phyloP scores from a whole-genome alignment of 176 grass and related monocot genomes.

The Oryza meyeriana region DNA sequence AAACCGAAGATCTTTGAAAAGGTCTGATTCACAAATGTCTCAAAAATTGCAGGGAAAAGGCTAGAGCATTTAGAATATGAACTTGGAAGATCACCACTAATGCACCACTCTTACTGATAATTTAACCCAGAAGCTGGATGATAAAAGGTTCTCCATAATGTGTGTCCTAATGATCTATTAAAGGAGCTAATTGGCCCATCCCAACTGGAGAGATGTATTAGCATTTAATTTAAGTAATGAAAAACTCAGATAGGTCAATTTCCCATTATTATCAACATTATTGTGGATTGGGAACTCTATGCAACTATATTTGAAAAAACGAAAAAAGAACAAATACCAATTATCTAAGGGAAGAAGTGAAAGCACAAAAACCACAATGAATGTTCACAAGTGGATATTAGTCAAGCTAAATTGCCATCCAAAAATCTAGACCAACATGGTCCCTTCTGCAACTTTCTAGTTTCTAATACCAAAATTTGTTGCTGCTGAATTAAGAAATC shows the following conservation, averaged over 20 bases:
- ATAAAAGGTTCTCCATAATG: not conserved
- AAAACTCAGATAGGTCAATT: not conserved
- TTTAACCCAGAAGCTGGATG: not conserved
- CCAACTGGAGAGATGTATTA: not conserved
- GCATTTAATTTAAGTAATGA: not conserved
- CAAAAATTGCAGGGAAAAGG: not conserved
- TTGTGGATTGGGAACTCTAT: not conserved
- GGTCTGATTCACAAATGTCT: not conserved
- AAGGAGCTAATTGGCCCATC: not conserved
- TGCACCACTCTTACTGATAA: not conserved
- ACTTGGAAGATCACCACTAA: not conserved
- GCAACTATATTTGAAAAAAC: not conserved
- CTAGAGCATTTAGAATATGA: not conserved
- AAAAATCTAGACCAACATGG: not conserved
- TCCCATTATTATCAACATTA: slow-evolving; percentile 12
- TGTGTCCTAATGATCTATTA: not conserved
- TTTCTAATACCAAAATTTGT: not conserved
- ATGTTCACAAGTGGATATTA: not conserved
- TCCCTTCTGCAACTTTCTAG: not conserved
- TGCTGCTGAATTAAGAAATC: not conserved
- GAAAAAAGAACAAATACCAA: not conserved
- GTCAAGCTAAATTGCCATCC: not conserved
- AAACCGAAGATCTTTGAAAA: not conserved
- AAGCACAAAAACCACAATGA: not conserved
- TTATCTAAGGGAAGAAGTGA: not conserved